Evolutionary conservation across 371 early-diverging fungal genomes (phyloP), one percentile per base, ranked within the genome.

Genomic region (Saksenaea oblongispora): DNA sequence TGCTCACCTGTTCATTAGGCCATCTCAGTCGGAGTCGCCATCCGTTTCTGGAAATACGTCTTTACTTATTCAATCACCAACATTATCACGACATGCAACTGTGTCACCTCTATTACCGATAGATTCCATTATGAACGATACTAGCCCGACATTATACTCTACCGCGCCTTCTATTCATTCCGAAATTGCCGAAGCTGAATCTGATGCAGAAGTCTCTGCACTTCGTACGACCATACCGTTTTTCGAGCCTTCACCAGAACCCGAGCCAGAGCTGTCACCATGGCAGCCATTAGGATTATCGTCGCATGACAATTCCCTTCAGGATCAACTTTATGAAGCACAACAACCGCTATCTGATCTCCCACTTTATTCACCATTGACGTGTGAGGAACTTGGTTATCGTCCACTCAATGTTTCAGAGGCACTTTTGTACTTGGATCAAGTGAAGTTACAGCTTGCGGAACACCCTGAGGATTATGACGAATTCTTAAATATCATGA

Each of bases 401-500:
- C 61, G 57, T 15, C 69, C 69, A 17, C 39, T 85, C 35, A 83
- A 85, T 56, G 82, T 83, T 34, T 68, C 72, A 34, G 98, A 99
- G 72, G 99, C 99, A 1, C 80, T 99, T 61, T 78, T 90, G n/a
- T 99, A 98, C 75, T 80, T 99, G 54, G 97, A 99, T 69, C 84
- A 89, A 71, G 99, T 99, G 15, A 95, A 95, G 73, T 81, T 85
- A 42, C 93, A 94, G 66, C 98, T 97, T 75, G 72, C 80, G 31
- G 88, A 94, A 63, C 85, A 91, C 27, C 93, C 96, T 8, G 94
- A 91, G 56, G 91, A 96, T 3, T 99, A 98, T 84, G 94, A 94
- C 66, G 84, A 87, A 60, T 98, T 99, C 74, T 65, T 98, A 67
- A 96, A 97, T 67, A 96, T 96, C 39, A 99, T 99, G 99, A 95